Evolutionary conservation across 352 stramenopile species (phyloP).

Genomic region (Phytophthora fragariaefolia): DNA sequence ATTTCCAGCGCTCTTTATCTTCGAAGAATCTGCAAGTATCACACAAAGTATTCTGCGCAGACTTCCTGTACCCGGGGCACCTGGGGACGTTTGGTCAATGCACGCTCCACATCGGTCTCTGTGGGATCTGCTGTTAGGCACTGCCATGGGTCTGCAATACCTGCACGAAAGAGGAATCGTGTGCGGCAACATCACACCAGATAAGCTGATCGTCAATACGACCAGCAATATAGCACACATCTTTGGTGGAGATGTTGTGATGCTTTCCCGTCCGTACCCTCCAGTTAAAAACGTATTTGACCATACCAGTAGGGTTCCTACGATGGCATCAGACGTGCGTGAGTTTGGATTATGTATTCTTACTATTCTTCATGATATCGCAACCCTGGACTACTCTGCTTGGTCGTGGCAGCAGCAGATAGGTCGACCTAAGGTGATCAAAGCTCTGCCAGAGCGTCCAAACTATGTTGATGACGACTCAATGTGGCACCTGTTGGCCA

Average conservation of each 20-base stretch:
- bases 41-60: neutral
- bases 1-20: neutral
- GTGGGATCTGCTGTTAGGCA: neutral
- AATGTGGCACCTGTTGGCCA: neutral
- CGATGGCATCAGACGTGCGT: neutral
- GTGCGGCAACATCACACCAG: neutral
- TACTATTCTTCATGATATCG: neutral
- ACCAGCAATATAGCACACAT: neutral
- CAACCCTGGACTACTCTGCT: neutral
- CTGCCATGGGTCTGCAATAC: neutral
- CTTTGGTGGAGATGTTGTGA: neutral
- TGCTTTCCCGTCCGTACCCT: neutral
- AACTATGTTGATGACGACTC: neutral
- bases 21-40: neutral
- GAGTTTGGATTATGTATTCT: neutral
- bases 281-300: neutral
- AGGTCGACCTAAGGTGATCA: neutral
- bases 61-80: neutral
- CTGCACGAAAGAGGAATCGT: neutral
- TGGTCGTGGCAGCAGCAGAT: neutral
- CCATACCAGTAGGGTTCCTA: neutral
- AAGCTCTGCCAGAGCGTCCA: neutral
- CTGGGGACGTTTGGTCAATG: neutral
- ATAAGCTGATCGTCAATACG: neutral
- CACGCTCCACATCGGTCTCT: neutral